Base-by-base conservation (phyloP, 805 yeast species). In the Zygoascus biomembranicola region DNA sequence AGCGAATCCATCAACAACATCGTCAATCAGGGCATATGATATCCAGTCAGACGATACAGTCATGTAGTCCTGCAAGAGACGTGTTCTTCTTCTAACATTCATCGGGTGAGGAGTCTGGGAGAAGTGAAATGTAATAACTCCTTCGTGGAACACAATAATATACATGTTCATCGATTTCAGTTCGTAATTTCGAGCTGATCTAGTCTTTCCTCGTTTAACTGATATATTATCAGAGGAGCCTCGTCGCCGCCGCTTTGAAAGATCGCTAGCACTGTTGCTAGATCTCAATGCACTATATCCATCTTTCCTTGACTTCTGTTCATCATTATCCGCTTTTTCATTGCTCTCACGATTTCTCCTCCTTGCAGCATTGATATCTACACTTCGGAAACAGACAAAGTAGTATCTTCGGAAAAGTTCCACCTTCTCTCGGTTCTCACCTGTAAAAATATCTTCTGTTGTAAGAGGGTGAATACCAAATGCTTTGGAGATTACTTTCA, bases 381-480 rank as follows among this genome's bases (percentile, higher is more conserved):
- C 85, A 18, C 88, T 79, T 45, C 92, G 76, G 69, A 94, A 94
- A 73, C 98, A 90, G 32, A 94, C 87, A 61, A 92, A 82, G 67
- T 92, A 94, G 69, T 92, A 92, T 58, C 87, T 87, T 63, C 86
- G 84, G 72, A 92, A 92, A 35, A 94, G 69, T 69, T 92, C 99
- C 19, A 92, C 97, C 65, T 92, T 92, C 67, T 92, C 99, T 59
- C 98, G 80, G 0, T 96, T 86, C 66, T 92, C 99, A 1, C 96
- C 96, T 32, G 90, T 70, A 56, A 87, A 85, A 48, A 92, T 90
- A 70, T 92, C 99, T 66, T 92, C 99, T 0, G 97, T 87, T 0
- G 99, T 92, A 61, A 92, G 77, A 0, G 99, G 99, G 69, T 92
- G 99, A 53, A 92, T 88, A 0, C 95, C 96, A 71, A 92, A 92